Evolutionary conservation across 768 basidiomycete species (phyloP), one percentile per base, ranked within the genome.

Genomic region (Boletus vermiculosoides): DNA sequence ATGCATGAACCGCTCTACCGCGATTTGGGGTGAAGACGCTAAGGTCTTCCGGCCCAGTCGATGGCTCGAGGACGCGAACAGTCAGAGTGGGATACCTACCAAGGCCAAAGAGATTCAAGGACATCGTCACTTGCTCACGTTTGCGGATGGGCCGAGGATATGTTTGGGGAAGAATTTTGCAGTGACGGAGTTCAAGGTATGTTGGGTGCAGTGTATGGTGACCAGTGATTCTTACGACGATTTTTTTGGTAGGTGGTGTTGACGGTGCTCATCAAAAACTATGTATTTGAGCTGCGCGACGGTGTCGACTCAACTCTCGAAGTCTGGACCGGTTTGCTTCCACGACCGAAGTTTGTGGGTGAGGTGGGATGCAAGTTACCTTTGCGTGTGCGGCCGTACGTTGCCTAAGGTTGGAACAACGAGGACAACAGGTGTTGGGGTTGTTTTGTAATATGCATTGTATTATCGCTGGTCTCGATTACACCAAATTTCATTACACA

Each of bases 1-100:
- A 16, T 71, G 69, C 18, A 75, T 83, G 54, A 87, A 88, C 63
- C 70, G 74, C 8, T 79, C 80, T 5, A 73, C 76, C 45, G 71
- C 66, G 0, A 66, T 86, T 23, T 89, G 88, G 88, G 88, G 88
- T 0, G 64, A 75, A 0, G 80, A 84, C 50, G 79, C 84, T 1
- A 76, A 78, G 23, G 75, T 78, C 25, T 90, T 85, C 65, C 73
- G 77, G 31, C 87, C 87, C 0, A 82, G 83, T 52, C 74, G 87
- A 15, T 90, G 88, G 88, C 72, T 88, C 11, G 66, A 67, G 13
- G 68, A 69, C 1, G 30, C 18, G 18, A 25, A 23, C 9, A 31
- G 59, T 9, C 30, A 30, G 5, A 63, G 69, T 18, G 64, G 70
- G 1, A 63, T 67, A 2, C 62, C 64, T 4, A 34, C 44, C 30